phyloP scores from a whole-genome alignment of 2,329 filamentous ascomycete species.

The Aureobasidium musti region DNA sequence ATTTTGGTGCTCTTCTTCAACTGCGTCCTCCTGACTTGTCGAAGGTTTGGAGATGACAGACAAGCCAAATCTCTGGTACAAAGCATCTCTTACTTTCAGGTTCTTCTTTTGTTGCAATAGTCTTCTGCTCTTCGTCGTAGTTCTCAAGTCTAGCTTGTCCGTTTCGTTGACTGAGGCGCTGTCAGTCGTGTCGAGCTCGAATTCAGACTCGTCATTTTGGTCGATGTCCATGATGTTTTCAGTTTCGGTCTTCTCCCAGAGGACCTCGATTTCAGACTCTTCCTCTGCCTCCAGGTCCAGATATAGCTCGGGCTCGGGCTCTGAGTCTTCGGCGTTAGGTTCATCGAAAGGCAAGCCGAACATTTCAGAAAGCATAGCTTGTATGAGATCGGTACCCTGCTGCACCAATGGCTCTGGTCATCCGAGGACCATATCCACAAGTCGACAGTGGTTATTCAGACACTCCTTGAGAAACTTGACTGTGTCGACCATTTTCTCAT shows the following conservation, averaged over 20 bases:
- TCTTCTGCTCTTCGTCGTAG: not conserved
- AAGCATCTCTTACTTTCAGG: not conserved
- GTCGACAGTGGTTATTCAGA: not conserved
- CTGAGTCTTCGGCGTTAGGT: too few relatives aligned
- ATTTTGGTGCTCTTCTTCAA: not conserved
- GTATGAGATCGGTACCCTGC: not conserved
- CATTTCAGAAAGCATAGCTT: not conserved
- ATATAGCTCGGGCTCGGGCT: too few relatives aligned
- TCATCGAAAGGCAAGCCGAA: not conserved
- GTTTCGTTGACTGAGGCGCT: not conserved
- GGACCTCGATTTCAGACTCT: not conserved
- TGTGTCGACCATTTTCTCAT: not conserved
- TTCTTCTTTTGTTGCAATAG: not conserved
- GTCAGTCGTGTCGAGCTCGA: not conserved
- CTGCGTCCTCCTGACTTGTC: not conserved
- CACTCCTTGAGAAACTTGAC: constrained; percentile 1
- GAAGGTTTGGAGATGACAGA: not conserved
- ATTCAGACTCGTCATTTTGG: not conserved
- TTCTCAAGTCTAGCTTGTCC: not conserved
- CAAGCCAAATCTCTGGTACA: not conserved
- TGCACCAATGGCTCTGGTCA: not conserved
- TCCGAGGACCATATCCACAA: not conserved
- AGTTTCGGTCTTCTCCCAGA: not conserved
- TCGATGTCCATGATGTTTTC: not conserved
- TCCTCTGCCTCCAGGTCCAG: not conserved